phyloP scores from a whole-genome alignment of 2,329 filamentous ascomycete genomes.

The Botrytis fragariae region DNA sequence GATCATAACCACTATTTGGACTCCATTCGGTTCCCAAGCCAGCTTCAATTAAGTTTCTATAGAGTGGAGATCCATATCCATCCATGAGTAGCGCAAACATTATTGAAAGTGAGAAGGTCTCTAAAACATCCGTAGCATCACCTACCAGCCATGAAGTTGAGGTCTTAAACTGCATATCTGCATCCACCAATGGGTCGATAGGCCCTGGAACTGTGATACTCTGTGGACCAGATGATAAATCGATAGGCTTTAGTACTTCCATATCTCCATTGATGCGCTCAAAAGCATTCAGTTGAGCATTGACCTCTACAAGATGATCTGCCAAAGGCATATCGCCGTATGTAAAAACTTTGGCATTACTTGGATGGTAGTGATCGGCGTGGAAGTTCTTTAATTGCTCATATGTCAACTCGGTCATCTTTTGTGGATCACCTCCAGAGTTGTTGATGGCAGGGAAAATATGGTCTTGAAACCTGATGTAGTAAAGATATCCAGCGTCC shows the following conservation, averaged over 20 bases:
- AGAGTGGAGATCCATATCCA: conserved; percentile 92
- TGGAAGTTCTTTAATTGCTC: conserved; percentile 87
- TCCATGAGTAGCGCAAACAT: conserved; percentile 83
- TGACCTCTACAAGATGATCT: conserved; percentile 76
- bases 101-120: conserved; percentile 83
- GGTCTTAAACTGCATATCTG: conserved; percentile 87
- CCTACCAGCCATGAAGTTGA: conserved; percentile 91
- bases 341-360: conserved; percentile 92
- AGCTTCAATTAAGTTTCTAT: conserved; percentile 82
- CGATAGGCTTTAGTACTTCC: conserved; percentile 73
- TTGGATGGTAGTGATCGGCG: conserved; percentile 91
- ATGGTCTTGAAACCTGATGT: conserved; percentile 91
- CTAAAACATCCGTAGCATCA: conserved; percentile 75
- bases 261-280: conserved; percentile 66
- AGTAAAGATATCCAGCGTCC: conserved; percentile 92
- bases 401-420: conserved; percentile 93
- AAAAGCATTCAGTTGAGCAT: conserved; percentile 72
- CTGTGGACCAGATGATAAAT: conserved; percentile 63
- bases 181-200: conserved; percentile 79
- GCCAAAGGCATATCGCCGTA: conserved; percentile 89
- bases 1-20: conserved; percentile 89
- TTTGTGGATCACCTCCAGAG: conserved; percentile 92
- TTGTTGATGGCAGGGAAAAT: conserved; percentile 95
- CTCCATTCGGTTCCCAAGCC: conserved; percentile 92
- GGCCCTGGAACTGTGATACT: conserved; percentile 75